Evolutionary conservation across 805 yeast species (phyloP), one percentile per base, ranked within the genome.

Genomic region (Maudiozyma saulgeensis): DNA sequence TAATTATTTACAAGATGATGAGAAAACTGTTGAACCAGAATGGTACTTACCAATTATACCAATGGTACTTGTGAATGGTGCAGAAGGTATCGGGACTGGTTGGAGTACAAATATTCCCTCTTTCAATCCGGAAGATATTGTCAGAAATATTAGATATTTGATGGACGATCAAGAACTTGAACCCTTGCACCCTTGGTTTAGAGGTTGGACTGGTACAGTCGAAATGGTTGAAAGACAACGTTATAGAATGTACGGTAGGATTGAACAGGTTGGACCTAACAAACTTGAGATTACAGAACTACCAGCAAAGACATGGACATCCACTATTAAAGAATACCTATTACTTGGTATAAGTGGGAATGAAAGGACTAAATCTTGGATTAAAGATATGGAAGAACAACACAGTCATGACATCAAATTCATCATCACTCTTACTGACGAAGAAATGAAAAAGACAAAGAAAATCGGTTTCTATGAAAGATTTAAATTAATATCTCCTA

Each of bases 21-120:
- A 88, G 59, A 82, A 80, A 54, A 81, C 91, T 0, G 95, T 91
- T 18, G 99, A 93, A 65, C 99, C 99, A 0, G 89, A 87, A 58
- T 88, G 95, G 89, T 93, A 88, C 66, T 72, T 87, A 40, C 99
- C 99, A 1, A 81, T 93, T n/a, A 58, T 93, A 39, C 99, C 99
- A 9, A 87, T 89, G 87, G 64, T 93, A n/a, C 74, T 93, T 53
- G 96, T 93, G 5, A 93, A 93, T 62, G 99, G 99, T 50, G 77
- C 91, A 8, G 99, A 93, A 68, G 99, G 99, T 71, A 93, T 93
- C 66, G 99, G 99, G 53, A 90, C 99, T 44, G 99, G 99, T 56
- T 93, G 98, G 97, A 87, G 96, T 55, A 89, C 98, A 1, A 81
- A 79, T 53, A 84, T 93, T 54, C 99, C 99, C 1, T 81, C 87